Base-by-base conservation (phyloP, 768 basidiomycete species). In the Suillus weaverae region DNA sequence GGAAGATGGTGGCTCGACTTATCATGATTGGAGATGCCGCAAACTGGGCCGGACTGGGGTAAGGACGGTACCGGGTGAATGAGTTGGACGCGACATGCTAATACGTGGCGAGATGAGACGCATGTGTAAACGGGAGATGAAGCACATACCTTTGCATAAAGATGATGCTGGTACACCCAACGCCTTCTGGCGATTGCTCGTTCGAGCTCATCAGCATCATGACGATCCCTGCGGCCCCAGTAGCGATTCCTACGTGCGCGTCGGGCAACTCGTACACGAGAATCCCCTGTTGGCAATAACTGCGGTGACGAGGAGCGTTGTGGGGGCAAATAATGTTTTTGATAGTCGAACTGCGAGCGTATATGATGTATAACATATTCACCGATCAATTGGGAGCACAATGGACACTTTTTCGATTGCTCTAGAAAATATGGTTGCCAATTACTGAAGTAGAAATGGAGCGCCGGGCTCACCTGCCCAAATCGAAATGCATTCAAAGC, bases 61-160 rank as follows among this genome's bases (percentile, higher is more conserved):
- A 93, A 22, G 95, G 95, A n/a, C 88, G 87, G 75, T 92, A 97
- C 60, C 90, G 87, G 5, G 95, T 96, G 70, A 85, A 88, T 1
- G 85, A 73, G 70, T 97, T 98, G 36, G 93, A 94, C 4, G 93
- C 95, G 60, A 97, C 87, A 72, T 98, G 95, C 95, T 97, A 71
- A 9, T 43, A 43, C n/a, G 39, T 20, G 35, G 62, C 73, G 30
- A 64, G 35, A 51, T 30, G 32, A 64, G 56, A 35, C 33, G 53
- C 5, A 43, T 62, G 1, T 64, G 55, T 51, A 50, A n/a, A 36
- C 20, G 32, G 14, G 30, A 46, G 51, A 8, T 30, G 55, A 22
- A 26, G 54, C 2, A 48, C 85, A 51, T 62, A 94, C 95, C 85
- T 97, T 97, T 16, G 90, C 94, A 71, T 91, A 97, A 6, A 96